Evolutionary conservation across 2,329 filamentous ascomycete genomes (phyloP).

Genomic region (Colletotrichum tamarilloi): DNA sequence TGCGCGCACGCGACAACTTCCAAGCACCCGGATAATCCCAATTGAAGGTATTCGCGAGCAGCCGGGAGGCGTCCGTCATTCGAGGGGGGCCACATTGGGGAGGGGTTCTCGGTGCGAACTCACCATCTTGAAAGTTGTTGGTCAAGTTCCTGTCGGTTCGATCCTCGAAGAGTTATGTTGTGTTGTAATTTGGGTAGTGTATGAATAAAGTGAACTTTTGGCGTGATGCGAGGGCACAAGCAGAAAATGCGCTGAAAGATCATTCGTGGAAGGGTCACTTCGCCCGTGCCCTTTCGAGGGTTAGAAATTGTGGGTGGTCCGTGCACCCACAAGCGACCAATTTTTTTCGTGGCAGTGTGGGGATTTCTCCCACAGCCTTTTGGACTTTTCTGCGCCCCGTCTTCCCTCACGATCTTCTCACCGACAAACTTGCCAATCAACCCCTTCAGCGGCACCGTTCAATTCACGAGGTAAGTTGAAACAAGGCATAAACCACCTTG

Average conservation of each 20-base stretch:
- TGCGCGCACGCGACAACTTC: not conserved
- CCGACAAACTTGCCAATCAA: conserved; percentile 42
- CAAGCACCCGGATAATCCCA: not conserved
- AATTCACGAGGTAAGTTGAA: conserved; percentile 59
- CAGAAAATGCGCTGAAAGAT: conserved; percentile 1
- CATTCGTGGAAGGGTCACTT: conserved; percentile 30
- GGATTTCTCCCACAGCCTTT: conserved; percentile 19
- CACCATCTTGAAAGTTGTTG: conserved; percentile 70
- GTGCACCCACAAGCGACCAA: conserved; percentile 53
- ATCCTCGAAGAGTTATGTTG: conserved; percentile 73
- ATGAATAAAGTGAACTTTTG: conserved; percentile 41
- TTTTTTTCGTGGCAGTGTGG: conserved; percentile 32
- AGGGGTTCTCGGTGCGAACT: conserved; percentile 45
- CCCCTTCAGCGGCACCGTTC: conserved; percentile 40
- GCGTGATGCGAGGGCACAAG: conserved; percentile 31
- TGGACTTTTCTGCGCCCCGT: conserved; percentile 24
- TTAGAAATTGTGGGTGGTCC: conserved; percentile 49
- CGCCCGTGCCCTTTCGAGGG: conserved; percentile 44
- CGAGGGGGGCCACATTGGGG: not conserved
- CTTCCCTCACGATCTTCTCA: conserved; percentile 37
- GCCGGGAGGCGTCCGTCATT: no score
- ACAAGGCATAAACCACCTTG: not conserved
- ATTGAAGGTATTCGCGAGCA: not conserved
- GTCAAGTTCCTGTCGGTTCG: conserved; percentile 66
- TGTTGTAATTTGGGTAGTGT: conserved; percentile 49